A percentile compares a stretch with the other conserved stretches of the same genome.
Evolutionary conservation across 345 rosid genomes (phyloP).

Genomic region (Eucalyptus brandiana): DNA sequence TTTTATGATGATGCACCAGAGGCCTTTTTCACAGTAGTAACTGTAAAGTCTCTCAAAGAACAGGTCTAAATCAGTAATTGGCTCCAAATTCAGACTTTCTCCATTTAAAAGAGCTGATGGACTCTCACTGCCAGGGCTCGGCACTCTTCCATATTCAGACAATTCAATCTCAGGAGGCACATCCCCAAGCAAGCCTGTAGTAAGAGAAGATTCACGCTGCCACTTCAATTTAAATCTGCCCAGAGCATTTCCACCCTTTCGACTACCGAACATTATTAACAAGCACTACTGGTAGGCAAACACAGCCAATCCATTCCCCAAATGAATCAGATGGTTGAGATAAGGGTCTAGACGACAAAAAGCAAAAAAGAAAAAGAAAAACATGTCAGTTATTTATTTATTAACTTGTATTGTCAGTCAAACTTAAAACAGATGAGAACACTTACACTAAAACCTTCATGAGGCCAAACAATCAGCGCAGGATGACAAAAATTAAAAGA

Average conservation of each 20-base stretch:
- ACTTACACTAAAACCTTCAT: background rate
- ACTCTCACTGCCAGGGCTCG: slow-evolving; percentile 95
- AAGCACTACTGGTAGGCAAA: slow-evolving; percentile 36
- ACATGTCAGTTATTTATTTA: background rate
- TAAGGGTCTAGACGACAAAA: background rate
- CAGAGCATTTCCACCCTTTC: slow-evolving; percentile 43
- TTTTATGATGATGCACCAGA: slow-evolving; percentile 88
- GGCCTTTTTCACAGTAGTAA: slow-evolving; percentile 94
- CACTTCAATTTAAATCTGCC: slow-evolving; percentile 60
- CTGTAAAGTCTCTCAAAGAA: slow-evolving; percentile 88
- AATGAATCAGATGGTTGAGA: slow-evolving; percentile 2
- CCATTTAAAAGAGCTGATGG: slow-evolving; percentile 95
- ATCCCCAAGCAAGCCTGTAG: slow-evolving; percentile 67
- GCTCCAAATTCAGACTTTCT: slow-evolving; percentile 67
- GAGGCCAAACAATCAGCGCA: background rate
- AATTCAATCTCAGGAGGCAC: slow-evolving; percentile 85
- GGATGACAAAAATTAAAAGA: background rate
- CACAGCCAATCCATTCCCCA: slow-evolving; percentile 85
- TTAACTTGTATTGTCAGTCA: background rate
- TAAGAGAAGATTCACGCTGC: slow-evolving; percentile 63
- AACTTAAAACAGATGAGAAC: background rate
- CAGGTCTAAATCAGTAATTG: slow-evolving; percentile 87
- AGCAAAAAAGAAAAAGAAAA: background rate
- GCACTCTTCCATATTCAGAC: slow-evolving; percentile 68
- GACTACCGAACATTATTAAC: slow-evolving; percentile 81